Percentiles rank a stretch among this genome's conserved stretches.
These are phyloP conservation scores for Fusarium keratoplasticum DNA, from an alignment of 2,329 filamentous ascomycete genomes.

Conservation along the genomic window DNA sequence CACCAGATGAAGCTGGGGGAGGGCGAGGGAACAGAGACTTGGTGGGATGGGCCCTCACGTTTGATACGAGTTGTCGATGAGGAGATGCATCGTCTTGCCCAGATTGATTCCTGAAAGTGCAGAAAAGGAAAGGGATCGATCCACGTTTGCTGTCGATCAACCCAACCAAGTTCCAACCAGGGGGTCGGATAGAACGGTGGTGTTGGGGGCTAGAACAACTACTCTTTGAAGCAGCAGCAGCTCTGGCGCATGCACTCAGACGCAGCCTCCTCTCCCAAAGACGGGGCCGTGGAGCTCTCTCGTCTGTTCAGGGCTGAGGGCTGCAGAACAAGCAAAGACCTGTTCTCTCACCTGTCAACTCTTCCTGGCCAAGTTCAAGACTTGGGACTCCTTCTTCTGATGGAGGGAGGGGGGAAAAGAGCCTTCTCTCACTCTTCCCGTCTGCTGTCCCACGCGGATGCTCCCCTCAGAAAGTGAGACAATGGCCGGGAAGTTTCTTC, in stretches of 20 bases:
- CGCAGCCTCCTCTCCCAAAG: conserved; percentile 18
- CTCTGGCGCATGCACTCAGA: conserved; percentile 28
- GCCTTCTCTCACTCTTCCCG: neutral
- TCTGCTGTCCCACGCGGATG: conserved; percentile 32
- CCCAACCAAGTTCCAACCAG: conserved; percentile 19
- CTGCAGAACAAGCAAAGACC: conserved; percentile 26
- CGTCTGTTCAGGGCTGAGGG: conserved; percentile 2
- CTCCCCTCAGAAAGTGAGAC: conserved; percentile 36
- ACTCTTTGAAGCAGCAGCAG: neutral
- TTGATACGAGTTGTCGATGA: conserved; percentile 31
- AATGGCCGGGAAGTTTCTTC: conserved; percentile 35
- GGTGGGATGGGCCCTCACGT: conserved; percentile 41
- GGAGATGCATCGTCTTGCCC: conserved; percentile 41
- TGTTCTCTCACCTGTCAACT: conserved; percentile 24
- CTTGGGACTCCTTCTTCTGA: neutral
- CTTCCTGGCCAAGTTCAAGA: conserved; percentile 13
- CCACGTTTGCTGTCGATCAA: conserved; percentile 25
- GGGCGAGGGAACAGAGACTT: conserved; percentile 13
- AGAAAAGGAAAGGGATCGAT: conserved; percentile 20
- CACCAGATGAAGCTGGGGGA: neutral
- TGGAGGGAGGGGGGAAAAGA: neutral
- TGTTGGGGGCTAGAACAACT: neutral
- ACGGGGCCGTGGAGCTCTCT: conserved; percentile 26
- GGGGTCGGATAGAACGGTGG: conserved; percentile 5
- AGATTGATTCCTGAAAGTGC: conserved; percentile 31